Evolutionary conservation across 495 filamentous ascomycete genomes (phyloP).

Genomic region (Ascobolus immersus): DNA sequence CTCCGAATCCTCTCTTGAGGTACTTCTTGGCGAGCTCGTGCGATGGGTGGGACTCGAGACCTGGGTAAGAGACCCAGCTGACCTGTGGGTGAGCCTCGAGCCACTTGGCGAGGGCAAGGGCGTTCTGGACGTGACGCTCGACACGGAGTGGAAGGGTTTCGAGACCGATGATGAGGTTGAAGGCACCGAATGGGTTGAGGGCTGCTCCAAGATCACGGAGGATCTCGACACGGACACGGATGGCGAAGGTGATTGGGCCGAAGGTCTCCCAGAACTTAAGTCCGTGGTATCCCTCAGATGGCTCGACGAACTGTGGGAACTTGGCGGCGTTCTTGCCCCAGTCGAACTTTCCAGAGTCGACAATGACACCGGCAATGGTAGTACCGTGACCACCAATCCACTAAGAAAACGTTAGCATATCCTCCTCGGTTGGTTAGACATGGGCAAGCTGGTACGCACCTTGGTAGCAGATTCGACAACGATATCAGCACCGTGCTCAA

Average conservation of each 20-base stretch:
- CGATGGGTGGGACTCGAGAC: slow-evolving; percentile 54
- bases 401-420: slow-evolving; percentile 19
- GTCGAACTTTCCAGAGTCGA: slow-evolving; percentile 89
- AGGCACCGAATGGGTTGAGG: slow-evolving; percentile 84
- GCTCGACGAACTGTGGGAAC: slow-evolving; percentile 87
- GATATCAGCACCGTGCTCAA: slow-evolving; percentile 80
- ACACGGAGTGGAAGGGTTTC: slow-evolving; percentile 73
- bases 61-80: slow-evolving; percentile 83
- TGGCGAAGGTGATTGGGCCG: slow-evolving; percentile 57
- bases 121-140: slow-evolving; percentile 72
- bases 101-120: slow-evolving; percentile 59
- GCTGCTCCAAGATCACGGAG: slow-evolving; percentile 64
- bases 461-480: slow-evolving; percentile 85
- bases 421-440: neutral
- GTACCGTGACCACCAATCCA: slow-evolving; percentile 98
- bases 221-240: slow-evolving; percentile 63
- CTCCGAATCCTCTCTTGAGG: slow-evolving; percentile 63
- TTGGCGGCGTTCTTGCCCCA: slow-evolving; percentile 73
- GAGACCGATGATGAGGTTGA: slow-evolving; percentile 70
- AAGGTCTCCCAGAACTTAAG: slow-evolving; percentile 96
- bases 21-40: slow-evolving; percentile 77
- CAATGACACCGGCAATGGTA: slow-evolving; percentile 69
- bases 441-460: slow-evolving; percentile 1
- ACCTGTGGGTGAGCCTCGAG: slow-evolving; percentile 62
- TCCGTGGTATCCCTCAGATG: slow-evolving; percentile 80